A percentile compares a stretch with the other conserved stretches of the same genome.
phyloP scores from a whole-genome alignment of 2,329 filamentous ascomycete species.

The Fusarium stilboides region DNA sequence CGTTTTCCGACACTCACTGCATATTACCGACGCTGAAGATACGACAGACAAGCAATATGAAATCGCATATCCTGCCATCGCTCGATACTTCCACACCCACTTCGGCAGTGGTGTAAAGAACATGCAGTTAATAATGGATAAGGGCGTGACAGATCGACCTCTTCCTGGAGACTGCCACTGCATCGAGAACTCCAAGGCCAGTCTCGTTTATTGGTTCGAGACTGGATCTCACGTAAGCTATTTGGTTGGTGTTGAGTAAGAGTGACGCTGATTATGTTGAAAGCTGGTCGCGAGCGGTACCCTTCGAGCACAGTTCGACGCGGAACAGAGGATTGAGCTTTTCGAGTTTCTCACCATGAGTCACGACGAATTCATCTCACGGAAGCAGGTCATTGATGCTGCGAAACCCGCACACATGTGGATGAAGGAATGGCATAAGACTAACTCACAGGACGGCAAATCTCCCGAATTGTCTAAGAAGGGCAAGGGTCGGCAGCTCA shows the following conservation, averaged over 20 bases:
- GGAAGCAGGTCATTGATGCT: conserved; percentile 73
- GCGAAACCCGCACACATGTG: conserved; percentile 74
- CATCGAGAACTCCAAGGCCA: conserved; percentile 83
- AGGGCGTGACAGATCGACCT: conserved; percentile 68
- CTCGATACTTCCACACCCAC: conserved; percentile 91
- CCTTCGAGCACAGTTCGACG: conserved; percentile 84
- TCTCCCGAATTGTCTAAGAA: conserved; percentile 80
- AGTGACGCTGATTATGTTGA: conserved; percentile 47
- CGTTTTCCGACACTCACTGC: conserved; percentile 81
- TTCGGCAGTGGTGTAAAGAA: conserved; percentile 89
- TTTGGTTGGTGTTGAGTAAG: not conserved
- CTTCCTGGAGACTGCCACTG: conserved; percentile 77
- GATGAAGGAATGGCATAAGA: conserved; percentile 75
- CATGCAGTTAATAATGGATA: conserved; percentile 89
- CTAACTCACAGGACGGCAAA: conserved; percentile 71
- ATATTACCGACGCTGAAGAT: conserved; percentile 69
- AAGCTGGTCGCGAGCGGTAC: conserved; percentile 84
- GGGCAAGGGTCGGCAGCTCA: conserved; percentile 70
- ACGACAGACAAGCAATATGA: conserved; percentile 84
- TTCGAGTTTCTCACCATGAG: conserved; percentile 84
- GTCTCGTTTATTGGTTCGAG: conserved; percentile 90
- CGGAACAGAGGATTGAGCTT: conserved; percentile 84
- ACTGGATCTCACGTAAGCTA: conserved; percentile 82
- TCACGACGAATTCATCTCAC: conserved; percentile 88
- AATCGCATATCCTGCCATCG: conserved; percentile 83